phyloP scores from a whole-genome alignment of 495 filamentous ascomycete genomes.

The Cercophora sp. region DNA sequence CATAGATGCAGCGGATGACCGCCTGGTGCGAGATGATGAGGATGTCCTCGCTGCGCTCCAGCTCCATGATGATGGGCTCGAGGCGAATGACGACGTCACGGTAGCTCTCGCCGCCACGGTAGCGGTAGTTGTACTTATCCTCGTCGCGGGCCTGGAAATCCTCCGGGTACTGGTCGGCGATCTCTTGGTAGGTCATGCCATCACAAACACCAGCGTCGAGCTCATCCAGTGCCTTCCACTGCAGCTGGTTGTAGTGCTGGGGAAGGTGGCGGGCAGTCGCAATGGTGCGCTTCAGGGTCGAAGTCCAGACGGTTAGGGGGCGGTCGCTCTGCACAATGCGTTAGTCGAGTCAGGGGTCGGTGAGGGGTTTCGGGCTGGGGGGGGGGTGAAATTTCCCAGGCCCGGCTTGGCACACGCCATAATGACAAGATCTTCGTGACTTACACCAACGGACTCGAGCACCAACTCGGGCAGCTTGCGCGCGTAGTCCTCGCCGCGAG shows the following conservation, averaged over 20 bases:
- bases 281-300: conserved; percentile 88
- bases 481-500: conserved; percentile 84
- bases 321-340: conserved; percentile 49
- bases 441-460: conserved; percentile 69
- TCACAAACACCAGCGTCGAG: conserved; percentile 96
- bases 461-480: conserved; percentile 75
- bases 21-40: conserved; percentile 98
- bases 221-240: conserved; percentile 98
- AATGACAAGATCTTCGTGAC: conserved; percentile 18
- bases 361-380: conserved; percentile 1
- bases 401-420: conserved; percentile 17
- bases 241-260: conserved; percentile 75
- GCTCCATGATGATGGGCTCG: conserved; percentile 98
- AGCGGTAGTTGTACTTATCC: conserved; percentile 98
- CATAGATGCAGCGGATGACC: conserved; percentile 92
- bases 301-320: conserved; percentile 94
- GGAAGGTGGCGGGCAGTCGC: conserved; percentile 81
- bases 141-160: conserved; percentile 93
- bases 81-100: conserved; percentile 96
- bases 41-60: conserved; percentile 93
- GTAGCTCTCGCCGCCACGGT: conserved; percentile 94
- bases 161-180: conserved; percentile 83
- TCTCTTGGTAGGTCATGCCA: conserved; percentile 88
- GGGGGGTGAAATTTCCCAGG: not conserved
- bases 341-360: conserved; percentile 16